Base-by-base conservation (phyloP, 2,329 filamentous ascomycete genomes). In the Beauveria rudraprayagi region DNA sequence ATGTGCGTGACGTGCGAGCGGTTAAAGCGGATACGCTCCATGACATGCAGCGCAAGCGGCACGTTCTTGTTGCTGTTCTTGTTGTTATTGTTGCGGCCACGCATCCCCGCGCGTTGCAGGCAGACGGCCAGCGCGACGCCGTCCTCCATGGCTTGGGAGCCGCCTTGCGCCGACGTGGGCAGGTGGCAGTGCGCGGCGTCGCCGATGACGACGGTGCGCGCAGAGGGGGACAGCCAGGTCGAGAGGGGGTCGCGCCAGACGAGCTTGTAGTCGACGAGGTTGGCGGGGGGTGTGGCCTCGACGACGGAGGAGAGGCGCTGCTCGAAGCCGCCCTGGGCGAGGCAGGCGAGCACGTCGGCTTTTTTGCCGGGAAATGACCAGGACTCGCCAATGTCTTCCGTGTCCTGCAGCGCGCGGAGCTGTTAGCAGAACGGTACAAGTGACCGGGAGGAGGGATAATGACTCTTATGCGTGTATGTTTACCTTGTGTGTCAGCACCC, bases 101-200 rank as follows among this genome's bases (percentile, higher is more conserved):
- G 10, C 28, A 9, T 1, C 28, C 28, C 8, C 30, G 62, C 67
- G 22, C 28, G 56, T 19, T 61, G 55, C 30, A 75, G 67, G 34
- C 71, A 76, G 5, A 72, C 67, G 14, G 75, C 74, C 30, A 78
- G 64, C 6, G 72, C 72, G 7, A 74, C 69, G 10, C 72, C 76
- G 63, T 78, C 77, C 63, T 78, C 75, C 54, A 78, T 73, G 3
- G 72, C 71, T 60, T 76, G 73, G 22, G 73, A 73, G 3, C 72
- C 75, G 2, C 77, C 76, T 51, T 75, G 73, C 5, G 72, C 73
- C 3, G 73, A 75, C 0, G 75, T 73, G 0, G 75, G 75, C 5
- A 77, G 67, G 61, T 76, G 75, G 2, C 73, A 70, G 62, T 78
- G 75, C 2, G 76, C 76, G 7, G 73, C 69, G 63, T 77, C 75